Base-by-base conservation (phyloP, 2,329 filamentous ascomycete species). In the Nannizziopsis arthrosporioides region DNA sequence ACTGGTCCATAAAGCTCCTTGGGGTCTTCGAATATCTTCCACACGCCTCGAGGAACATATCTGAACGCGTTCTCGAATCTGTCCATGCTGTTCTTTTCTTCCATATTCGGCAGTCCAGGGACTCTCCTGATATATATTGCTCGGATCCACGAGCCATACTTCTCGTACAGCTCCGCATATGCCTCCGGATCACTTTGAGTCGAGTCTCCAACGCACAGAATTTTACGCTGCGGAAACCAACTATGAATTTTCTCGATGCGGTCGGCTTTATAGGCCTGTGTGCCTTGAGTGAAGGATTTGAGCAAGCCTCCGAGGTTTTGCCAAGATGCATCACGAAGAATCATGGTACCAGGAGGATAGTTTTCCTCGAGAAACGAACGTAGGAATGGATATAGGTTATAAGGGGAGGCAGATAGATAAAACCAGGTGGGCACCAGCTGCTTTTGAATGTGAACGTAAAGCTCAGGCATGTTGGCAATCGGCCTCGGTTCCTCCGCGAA, bases 381-480 rank as follows among this genome's bases (percentile, higher is more conserved):
- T 18, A 96, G 74, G 66, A 95, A 92, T 0, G 85, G 84, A 61
- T 95, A 95, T 8, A 96, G 76, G 57, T 93, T 94, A 71, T 95
- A 95, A 0, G 90, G 90, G 0, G 88, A 94, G 0, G 90, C 89
- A 0, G 86, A 93, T 41, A 96, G 76, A 65, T 96, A 96, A 71
- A 94, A 94, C 75, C 85, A 94, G 0, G 87, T 77, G 1, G 87
- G 82, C 7, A 74, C 72, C 7, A 80, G 68, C 36, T 68, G 64
- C 11, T 62, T 61, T 39, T 81, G 70, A 9, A 94, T 72, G 48
- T 81, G 73, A 17, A 70, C 67, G 68, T 94, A 95, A 0, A 95
- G 74, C 57, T 85, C 81, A 0, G 88, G 85, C 87, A 95, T 95
- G 42, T 85, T 87, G 0, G 73, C 59, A 11, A 90, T 79, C 0